Evolutionary conservation across 2,329 filamentous ascomycete species (phyloP).

Genomic region (Rugonectria rugulosa): DNA sequence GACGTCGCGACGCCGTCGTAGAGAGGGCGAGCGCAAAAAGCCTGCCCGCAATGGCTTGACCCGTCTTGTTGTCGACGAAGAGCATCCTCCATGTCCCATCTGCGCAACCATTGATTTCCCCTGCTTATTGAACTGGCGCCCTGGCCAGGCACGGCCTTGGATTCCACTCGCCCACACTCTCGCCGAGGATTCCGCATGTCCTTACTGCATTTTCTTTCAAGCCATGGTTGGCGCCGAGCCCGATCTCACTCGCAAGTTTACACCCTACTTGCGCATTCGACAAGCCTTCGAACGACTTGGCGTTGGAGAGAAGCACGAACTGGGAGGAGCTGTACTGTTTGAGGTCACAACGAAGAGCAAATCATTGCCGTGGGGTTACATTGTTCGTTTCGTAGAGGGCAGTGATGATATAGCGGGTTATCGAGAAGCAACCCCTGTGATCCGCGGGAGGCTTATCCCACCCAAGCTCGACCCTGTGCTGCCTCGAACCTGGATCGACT

Average conservation of each 20-base stretch:
- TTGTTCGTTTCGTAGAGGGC: slow-evolving; percentile 42
- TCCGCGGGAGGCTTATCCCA: slow-evolving; percentile 44
- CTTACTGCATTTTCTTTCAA: slow-evolving; percentile 50
- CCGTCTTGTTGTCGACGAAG: slow-evolving; percentile 41
- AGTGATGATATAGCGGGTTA: slow-evolving; percentile 34
- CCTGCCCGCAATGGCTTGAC: slow-evolving; percentile 39
- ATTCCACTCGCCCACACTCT: slow-evolving; percentile 45
- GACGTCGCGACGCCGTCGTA: slow-evolving; percentile 37
- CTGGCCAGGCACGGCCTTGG: slow-evolving; percentile 47
- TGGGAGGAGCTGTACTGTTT: slow-evolving; percentile 45
- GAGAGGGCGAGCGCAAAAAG: slow-evolving; percentile 30
- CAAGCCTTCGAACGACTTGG: slow-evolving; percentile 49
- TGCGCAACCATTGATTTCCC: slow-evolving; percentile 49
- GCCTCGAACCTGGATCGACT: slow-evolving; percentile 45
- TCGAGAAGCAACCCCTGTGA: slow-evolving; percentile 26
- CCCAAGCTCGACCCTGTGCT: slow-evolving; percentile 41
- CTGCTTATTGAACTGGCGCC: slow-evolving; percentile 45
- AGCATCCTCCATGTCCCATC: slow-evolving; percentile 39
- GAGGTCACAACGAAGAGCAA: slow-evolving; percentile 48
- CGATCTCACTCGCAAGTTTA: slow-evolving; percentile 44
- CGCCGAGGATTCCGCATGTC: slow-evolving; percentile 40
- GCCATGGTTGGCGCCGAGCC: slow-evolving; percentile 42
- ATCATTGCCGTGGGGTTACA: slow-evolving; percentile 47
- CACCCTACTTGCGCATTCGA: slow-evolving; percentile 49
- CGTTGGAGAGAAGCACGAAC: slow-evolving; percentile 46